A percentile compares a stretch with the other conserved stretches of the same genome.
These are phyloP conservation scores for Jimgerdemannia lactiflua DNA, from an alignment of 192 early-diverging fungal species.

Conservation along the genomic window DNA sequence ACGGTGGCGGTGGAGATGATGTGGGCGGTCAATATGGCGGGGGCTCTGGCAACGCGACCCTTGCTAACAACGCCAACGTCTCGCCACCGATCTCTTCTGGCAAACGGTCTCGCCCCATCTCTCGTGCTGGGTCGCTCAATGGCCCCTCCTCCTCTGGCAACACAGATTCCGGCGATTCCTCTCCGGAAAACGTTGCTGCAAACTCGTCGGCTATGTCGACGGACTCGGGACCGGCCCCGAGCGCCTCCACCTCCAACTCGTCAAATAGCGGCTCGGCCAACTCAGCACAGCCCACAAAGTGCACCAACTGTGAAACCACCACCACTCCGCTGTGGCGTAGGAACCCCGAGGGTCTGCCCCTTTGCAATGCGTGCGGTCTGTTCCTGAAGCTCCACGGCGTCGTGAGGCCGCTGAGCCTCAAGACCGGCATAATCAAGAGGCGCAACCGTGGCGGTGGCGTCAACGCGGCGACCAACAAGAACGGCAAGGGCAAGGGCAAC, in stretches of 20 bases:
- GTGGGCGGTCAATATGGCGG: neutral
- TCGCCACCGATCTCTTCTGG: neutral
- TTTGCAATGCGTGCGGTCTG: slow-evolving; percentile 98
- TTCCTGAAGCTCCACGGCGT: slow-evolving; percentile 94
- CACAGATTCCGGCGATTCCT: slow-evolving; percentile 1
- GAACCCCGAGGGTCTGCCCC: slow-evolving; percentile 82
- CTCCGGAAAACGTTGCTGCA: slow-evolving; percentile 5
- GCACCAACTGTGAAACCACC: slow-evolving; percentile 85
- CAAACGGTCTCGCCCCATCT: neutral
- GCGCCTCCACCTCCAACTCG: slow-evolving; percentile 15
- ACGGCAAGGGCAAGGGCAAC: neutral
- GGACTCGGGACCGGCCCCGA: slow-evolving; percentile 14
- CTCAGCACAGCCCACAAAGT: slow-evolving; percentile 41
- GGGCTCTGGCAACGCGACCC: neutral
- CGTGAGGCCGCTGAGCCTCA: slow-evolving; percentile 82
- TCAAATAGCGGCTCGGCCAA: slow-evolving; percentile 14
- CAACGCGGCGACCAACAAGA: neutral
- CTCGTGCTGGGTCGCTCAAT: neutral
- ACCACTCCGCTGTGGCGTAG: slow-evolving; percentile 96
- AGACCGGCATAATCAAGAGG: slow-evolving; percentile 88
- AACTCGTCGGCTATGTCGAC: slow-evolving; percentile 6
- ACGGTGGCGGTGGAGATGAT: neutral
- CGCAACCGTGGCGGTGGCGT: slow-evolving; percentile 64
- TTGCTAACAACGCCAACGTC: neutral
- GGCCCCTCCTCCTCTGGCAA: slow-evolving; percentile 13